Conservation (phyloP, 2,329 filamentous ascomycete genomes). For the Paraphoma chrysanthemicola region DNA sequence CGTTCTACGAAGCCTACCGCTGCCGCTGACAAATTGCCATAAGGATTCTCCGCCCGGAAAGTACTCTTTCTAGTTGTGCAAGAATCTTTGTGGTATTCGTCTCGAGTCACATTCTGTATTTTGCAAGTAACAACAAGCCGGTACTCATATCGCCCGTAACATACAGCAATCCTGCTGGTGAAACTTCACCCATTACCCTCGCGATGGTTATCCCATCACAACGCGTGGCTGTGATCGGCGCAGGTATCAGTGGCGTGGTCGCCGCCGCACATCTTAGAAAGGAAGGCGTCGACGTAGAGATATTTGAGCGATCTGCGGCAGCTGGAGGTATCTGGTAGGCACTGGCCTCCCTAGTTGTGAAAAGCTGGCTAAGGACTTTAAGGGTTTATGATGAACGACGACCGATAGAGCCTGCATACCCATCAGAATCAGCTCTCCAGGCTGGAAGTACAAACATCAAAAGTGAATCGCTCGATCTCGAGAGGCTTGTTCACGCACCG, state of each 20-base stretch:
- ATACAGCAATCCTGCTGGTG: no score
- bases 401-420: slow-evolving; percentile 58
- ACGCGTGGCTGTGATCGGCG: slow-evolving; percentile 44
- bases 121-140: no score
- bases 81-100: not conserved
- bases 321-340: slow-evolving; percentile 65
- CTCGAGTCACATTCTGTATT: not conserved
- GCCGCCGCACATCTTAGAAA: slow-evolving; percentile 44
- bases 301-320: slow-evolving; percentile 61
- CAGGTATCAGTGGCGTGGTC: slow-evolving; percentile 46
- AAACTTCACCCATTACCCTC: not conserved
- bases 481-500: slow-evolving; percentile 53
- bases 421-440: slow-evolving; percentile 33
- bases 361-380: not conserved
- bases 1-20: not conserved
- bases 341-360: slow-evolving; percentile 8
- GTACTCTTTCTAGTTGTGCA: no score
- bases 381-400: slow-evolving; percentile 59
- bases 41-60: not conserved
- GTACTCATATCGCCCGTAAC: no score
- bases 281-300: slow-evolving; percentile 54
- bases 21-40: slow-evolving; percentile 10
- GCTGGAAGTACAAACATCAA: slow-evolving; percentile 24
- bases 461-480: slow-evolving; percentile 12
- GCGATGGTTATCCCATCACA: slow-evolving; percentile 20